These are phyloP conservation scores for Phoma sp. DNA, from an alignment of 2,329 filamentous ascomycete species.

Conservation along the genomic window DNA sequence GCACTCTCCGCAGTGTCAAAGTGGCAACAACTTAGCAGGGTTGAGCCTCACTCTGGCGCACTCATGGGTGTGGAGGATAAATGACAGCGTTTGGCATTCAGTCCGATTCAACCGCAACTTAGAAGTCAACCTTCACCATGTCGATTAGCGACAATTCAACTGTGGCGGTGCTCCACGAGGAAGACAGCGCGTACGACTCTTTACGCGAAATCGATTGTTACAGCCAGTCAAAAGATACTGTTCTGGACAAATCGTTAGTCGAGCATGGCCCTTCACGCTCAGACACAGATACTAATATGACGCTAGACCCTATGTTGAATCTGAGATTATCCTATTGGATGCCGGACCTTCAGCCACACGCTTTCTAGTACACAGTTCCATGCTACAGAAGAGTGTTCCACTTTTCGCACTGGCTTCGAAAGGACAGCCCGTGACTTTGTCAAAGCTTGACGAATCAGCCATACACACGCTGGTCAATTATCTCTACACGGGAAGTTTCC, in stretches of 20 bases:
- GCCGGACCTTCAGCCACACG: conserved; percentile 26
- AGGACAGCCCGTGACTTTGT: neutral
- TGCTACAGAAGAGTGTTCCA: conserved; percentile 28
- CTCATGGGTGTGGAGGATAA: too few relatives aligned
- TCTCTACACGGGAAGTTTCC: neutral
- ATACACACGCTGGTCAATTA: conserved; percentile 7
- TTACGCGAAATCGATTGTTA: neutral
- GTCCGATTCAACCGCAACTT: neutral
- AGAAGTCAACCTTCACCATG: neutral
- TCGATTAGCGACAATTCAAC: neutral
- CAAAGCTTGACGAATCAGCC: neutral
- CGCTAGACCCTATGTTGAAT: conserved; percentile 1
- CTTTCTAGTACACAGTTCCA: conserved; percentile 32
- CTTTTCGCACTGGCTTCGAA: neutral
- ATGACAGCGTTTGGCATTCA: too few relatives aligned
- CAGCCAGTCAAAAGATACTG: too few relatives aligned
- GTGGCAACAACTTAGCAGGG: conserved; percentile 26
- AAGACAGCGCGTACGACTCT: neutral
- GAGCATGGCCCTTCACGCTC: neutral
- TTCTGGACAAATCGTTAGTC: neutral
- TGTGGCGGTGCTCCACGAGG: neutral
- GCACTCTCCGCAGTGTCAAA: conserved; percentile 20
- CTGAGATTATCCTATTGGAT: conserved; percentile 15
- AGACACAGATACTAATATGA: neutral
- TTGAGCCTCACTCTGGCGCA: conserved; percentile 28